phyloP scores from a whole-genome alignment of 495 filamentous ascomycete species.

The Penicillium crystallinum region DNA sequence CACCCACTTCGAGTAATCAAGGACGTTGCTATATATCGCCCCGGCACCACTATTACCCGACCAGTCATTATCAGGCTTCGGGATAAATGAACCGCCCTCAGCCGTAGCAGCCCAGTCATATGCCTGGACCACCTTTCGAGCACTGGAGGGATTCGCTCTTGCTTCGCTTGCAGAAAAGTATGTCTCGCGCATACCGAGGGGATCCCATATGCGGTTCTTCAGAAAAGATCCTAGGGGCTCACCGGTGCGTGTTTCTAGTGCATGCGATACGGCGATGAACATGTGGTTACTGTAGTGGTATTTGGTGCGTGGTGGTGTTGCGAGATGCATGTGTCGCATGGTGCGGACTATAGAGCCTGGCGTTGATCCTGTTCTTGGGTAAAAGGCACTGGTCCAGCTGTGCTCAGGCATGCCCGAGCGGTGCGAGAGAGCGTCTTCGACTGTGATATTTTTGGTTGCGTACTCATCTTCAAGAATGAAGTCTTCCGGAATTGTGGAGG shows the following conservation, averaged over 20 bases:
- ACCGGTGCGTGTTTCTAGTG: conserved; percentile 38
- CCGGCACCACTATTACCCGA: conserved; percentile 44
- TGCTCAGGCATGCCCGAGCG: conserved; percentile 43
- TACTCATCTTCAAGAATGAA: conserved; percentile 47
- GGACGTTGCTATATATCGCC: conserved; percentile 43
- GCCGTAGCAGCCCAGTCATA: conserved; percentile 14
- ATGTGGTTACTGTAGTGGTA: conserved; percentile 50
- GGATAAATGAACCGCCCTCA: conserved; percentile 10
- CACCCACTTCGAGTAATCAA: conserved; percentile 50
- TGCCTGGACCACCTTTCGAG: conserved; percentile 9
- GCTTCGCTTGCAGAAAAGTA: conserved; percentile 27
- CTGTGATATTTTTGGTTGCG: conserved; percentile 37
- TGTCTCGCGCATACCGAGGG: conserved; percentile 42
- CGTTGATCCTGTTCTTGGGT: conserved; percentile 1
- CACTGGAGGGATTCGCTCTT: neutral
- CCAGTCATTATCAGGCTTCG: conserved; percentile 16
- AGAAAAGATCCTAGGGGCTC: conserved; percentile 34
- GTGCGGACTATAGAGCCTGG: conserved; percentile 23
- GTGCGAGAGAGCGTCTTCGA: conserved; percentile 50
- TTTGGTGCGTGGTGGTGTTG: conserved; percentile 25
- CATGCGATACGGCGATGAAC: conserved; percentile 41
- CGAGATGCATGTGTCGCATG: conserved; percentile 35
- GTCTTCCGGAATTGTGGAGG: conserved; percentile 46
- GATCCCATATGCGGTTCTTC: conserved; percentile 40
- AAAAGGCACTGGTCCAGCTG: conserved; percentile 3